Percentiles rank a stretch among this genome's conserved stretches.
phyloP scores from a whole-genome alignment of 192 early-diverging fungal species.

The Coemansia sp. region DNA sequence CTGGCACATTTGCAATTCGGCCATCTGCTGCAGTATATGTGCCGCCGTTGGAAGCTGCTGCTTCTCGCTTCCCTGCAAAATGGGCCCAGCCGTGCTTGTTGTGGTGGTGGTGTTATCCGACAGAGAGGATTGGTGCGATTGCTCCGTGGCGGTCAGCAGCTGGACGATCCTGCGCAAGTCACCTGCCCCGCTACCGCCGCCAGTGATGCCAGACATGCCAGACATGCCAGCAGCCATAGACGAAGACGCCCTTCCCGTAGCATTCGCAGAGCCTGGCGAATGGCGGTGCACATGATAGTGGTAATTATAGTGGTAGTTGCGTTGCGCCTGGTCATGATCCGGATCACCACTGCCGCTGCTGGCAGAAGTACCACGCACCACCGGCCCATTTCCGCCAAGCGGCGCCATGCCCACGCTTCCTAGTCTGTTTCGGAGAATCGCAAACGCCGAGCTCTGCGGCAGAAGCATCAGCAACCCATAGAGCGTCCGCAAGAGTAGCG shows the following conservation, averaged over 20 bases:
- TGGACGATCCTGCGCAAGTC: slow-evolving; percentile 5
- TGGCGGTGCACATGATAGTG: slow-evolving; percentile 24
- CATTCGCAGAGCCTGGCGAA: not conserved
- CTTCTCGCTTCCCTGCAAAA: not conserved
- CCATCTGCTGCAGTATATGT: slow-evolving; percentile 10
- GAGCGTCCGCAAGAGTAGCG: slow-evolving; percentile 87
- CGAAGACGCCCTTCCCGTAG: no score
- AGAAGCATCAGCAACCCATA: slow-evolving; percentile 97
- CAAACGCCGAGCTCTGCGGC: slow-evolving; percentile 96
- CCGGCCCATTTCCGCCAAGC: not conserved
- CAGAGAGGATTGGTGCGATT: not conserved
- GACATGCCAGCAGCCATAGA: no score
- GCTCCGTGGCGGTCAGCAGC: slow-evolving; percentile 4
- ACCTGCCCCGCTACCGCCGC: not conserved
- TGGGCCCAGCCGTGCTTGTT: not conserved
- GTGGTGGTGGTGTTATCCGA: no score
- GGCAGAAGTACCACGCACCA: not conserved
- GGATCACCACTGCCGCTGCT: not conserved
- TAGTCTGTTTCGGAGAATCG: slow-evolving; percentile 89
- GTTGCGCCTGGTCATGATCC: slow-evolving; percentile 2
- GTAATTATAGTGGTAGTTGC: slow-evolving; percentile 30
- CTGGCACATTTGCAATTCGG: slow-evolving; percentile 22
- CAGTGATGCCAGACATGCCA: not conserved
- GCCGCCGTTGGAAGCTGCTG: not conserved
- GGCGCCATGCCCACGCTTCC: slow-evolving; percentile 65